These are phyloP conservation scores for Xylaria venustula DNA, from an alignment of 495 filamentous ascomycete species.

Conservation along the genomic window DNA sequence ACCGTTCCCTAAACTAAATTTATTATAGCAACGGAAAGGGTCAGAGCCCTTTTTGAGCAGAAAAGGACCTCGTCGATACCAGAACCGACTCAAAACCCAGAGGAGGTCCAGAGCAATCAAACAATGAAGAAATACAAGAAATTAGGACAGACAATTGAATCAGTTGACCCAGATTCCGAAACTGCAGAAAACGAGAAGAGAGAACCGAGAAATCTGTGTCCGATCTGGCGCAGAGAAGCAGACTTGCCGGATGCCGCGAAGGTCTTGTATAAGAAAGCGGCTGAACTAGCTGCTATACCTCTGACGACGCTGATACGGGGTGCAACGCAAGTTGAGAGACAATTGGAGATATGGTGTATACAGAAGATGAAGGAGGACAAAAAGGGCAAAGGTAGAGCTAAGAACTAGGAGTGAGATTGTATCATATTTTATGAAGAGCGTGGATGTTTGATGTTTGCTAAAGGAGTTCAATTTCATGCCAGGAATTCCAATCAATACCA, in stretches of 20 bases:
- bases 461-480: no score
- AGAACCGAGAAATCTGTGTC: constrained; percentile 56
- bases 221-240: constrained; percentile 54
- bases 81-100: neutral
- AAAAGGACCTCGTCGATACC: neutral
- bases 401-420: neutral
- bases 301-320: constrained; percentile 38
- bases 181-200: constrained; percentile 23
- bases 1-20: neutral
- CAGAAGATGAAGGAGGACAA: constrained; percentile 34
- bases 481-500: no score
- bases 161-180: constrained; percentile 22
- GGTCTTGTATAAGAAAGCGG: constrained; percentile 55
- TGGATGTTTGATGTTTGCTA: no score
- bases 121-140: neutral
- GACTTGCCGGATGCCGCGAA: constrained; percentile 56
- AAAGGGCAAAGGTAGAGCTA: constrained; percentile 28
- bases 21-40: constrained; percentile 9
- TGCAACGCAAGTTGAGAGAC: constrained; percentile 49
- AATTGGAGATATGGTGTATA: constrained; percentile 51
- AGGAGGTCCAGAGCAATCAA: neutral
- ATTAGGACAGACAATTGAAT: constrained; percentile 1
- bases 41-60: constrained; percentile 11
- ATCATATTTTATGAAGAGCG: no score
- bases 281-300: constrained; percentile 38